Evolutionary conservation across 805 yeast species (phyloP), one percentile per base, ranked within the genome.

Genomic region (Cyberlindnera lachancei): DNA sequence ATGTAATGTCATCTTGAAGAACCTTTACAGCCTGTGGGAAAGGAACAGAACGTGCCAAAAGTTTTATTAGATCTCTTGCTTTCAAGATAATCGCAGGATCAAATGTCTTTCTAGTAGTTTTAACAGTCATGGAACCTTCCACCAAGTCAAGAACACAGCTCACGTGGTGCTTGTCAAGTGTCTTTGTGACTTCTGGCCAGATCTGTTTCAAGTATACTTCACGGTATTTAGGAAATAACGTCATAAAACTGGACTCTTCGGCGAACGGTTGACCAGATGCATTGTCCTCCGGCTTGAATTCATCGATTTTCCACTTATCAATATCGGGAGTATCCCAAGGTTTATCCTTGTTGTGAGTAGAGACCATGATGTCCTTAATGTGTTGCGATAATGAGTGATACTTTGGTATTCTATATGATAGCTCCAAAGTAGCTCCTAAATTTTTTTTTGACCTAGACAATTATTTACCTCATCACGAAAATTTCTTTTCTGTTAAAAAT

Each of bases 251-350:
- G 12, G 95, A 82, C 55, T 92, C 98, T 56, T 92, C 98, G n/a
- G 94, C 70, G 53, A 92, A 92, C 14, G 95, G 83, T 29, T 70
- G 68, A 1, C 96, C 96, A 9, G 88, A 74, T 6, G 75, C 77
- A 52, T 87, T 85, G 53, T 92, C 95, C 47, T 86, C 95, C 2
- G 86, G 85, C 45, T 70, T 80, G 66, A 92, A 92, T 36, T 86
- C 94, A 22, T 85, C 95, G 22, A 76, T 66, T 46, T 71, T 66
- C 98, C 98, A 90, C 56, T 90, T 88, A 56, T 88, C 95, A 36
- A 88, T 78, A 46, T 87, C 96, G 15, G 82, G 85, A 9, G 95
- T 88, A 55, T 88, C 97, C 97, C 97, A 88, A 33, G 97, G 97
- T 59, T 90, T 90, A 49, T 92, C 97, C 52, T 77, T 79, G 58